Percentiles rank a stretch among this genome's conserved stretches.
phyloP scores from a whole-genome alignment of 176 grass and related monocot species.

The Carex scoparia region DNA sequence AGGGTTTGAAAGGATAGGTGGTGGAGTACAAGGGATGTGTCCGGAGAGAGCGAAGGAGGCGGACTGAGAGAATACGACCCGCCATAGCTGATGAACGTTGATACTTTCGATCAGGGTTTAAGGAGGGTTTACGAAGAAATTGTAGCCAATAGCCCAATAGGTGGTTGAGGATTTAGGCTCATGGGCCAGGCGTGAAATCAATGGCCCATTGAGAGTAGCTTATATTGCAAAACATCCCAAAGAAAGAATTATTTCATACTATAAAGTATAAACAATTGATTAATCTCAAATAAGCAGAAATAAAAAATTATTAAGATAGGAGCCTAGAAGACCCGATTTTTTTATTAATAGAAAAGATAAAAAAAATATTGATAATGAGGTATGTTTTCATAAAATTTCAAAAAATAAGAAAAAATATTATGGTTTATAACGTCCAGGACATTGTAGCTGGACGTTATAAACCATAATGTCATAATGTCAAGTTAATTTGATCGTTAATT shows the following conservation, averaged over 20 bases:
- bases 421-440: no score
- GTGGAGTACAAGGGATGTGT: conserved; percentile 1
- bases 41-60: conserved; percentile 14
- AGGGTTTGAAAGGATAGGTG: conserved; percentile 22
- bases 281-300: neutral
- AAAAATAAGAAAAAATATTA: no score
- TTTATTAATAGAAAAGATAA: no score
- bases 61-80: conserved; percentile 21
- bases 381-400: no score
- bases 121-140: conserved; percentile 53
- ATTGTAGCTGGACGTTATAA: no score
- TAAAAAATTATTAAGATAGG: neutral
- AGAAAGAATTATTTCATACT: neutral
- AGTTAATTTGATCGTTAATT: no score
- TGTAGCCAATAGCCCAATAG: neutral
- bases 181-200: neutral
- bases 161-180: neutral
- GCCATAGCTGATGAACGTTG: conserved; percentile 20
- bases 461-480: no score
- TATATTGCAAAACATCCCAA: neutral
- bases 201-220: neutral
- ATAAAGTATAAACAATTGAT: neutral
- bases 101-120: conserved; percentile 8
- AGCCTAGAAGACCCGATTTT: neutral
- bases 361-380: no score